Base-by-base conservation (phyloP, 495 filamentous ascomycete genomes). In the Filosporella fistucella region DNA sequence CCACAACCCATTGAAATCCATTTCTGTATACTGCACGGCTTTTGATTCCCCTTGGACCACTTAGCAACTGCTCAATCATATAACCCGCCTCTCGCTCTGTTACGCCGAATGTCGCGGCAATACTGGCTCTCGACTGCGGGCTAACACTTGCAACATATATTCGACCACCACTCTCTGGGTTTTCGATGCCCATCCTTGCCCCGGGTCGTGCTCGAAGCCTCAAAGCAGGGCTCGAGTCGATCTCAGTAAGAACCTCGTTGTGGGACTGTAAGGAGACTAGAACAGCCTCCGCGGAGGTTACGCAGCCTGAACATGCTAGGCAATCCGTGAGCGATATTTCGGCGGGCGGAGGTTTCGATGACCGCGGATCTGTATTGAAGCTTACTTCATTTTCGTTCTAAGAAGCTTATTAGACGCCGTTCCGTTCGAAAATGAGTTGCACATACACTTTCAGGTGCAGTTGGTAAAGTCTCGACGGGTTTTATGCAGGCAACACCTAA, bases 271-370 rank as follows among this genome's bases (percentile, higher is more conserved):
- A 71, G 21, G 84, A 89, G 37, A 98, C 89, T 22, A 98, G 77
- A 11, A 98, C 87, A 4, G 93, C 93, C 65, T 98, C 93, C 16
- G 94, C 93, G 11, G 90, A 95, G 3, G 93, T 98, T 16, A 98
- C 94, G 65, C 93, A 98, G 38, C 93, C 93, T 18, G 93, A 96
- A 63, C 93, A 98, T 36, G 93, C 93, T 37, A 98, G 83, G 61
- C 93, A 98, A 65, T 98, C 93, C 13, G 93, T 98, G 47, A 98
- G 78, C 37, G 90, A 96, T 49, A 98, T 97, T 62, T 95, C 82
- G 2, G 93, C 90, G 13, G 85, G 71, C 62, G 44, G 58, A 3
- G 51, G 45, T 21, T 61, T 45, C 24, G 54, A 70, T 68, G 44
- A 80, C 68, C 8, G 72, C 68, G 35, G 70, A 14, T 57, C 75